Conservation (phyloP, 2,329 filamentous ascomycete species). For the Leptosphaerulina australis region DNA sequence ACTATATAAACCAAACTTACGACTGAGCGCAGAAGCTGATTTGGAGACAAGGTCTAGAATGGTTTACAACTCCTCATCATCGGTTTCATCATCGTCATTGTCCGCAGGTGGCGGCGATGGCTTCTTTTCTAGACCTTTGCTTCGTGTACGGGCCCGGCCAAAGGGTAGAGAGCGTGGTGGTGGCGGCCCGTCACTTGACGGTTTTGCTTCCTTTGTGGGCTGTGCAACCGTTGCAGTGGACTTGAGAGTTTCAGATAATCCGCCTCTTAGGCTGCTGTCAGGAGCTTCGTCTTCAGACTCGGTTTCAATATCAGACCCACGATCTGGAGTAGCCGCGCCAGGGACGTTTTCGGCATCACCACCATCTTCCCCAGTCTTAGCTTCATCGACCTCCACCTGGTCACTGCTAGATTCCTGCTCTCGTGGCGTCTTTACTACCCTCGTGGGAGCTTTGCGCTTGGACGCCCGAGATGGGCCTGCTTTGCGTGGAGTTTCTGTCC, state of each 20-base stretch:
- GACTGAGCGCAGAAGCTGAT: neutral
- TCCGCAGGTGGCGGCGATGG: slow-evolving; percentile 17
- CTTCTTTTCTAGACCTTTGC: slow-evolving; percentile 22
- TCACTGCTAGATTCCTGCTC: slow-evolving; percentile 39
- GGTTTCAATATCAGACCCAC: slow-evolving; percentile 44
- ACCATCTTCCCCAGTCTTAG: slow-evolving; percentile 35
- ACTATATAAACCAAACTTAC: neutral
- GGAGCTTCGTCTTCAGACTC: slow-evolving; percentile 40
- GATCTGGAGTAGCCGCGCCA: slow-evolving; percentile 42
- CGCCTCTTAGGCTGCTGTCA: slow-evolving; percentile 14
- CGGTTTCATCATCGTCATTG: slow-evolving; percentile 44
- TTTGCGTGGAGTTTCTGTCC: slow-evolving; percentile 37
- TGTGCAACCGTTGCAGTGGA: slow-evolving; percentile 28
- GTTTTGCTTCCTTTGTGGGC: slow-evolving; percentile 20
- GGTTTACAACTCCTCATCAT: slow-evolving; percentile 47
- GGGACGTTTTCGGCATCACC: slow-evolving; percentile 32
- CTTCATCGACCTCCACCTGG: slow-evolving; percentile 42
- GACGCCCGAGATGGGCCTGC: slow-evolving; percentile 42
- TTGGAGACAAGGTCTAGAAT: no score
- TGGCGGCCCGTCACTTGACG: slow-evolving; percentile 31
- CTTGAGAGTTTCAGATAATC: slow-evolving; percentile 27
- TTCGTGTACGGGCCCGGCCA: slow-evolving; percentile 30
- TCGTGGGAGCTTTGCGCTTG: slow-evolving; percentile 44
- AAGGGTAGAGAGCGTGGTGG: slow-evolving; percentile 48
- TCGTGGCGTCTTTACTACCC: slow-evolving; percentile 23